Evolutionary conservation across 495 filamentous ascomycete species (phyloP), one percentile per base, ranked within the genome.

Genomic region (Bryoglossum gracile): DNA sequence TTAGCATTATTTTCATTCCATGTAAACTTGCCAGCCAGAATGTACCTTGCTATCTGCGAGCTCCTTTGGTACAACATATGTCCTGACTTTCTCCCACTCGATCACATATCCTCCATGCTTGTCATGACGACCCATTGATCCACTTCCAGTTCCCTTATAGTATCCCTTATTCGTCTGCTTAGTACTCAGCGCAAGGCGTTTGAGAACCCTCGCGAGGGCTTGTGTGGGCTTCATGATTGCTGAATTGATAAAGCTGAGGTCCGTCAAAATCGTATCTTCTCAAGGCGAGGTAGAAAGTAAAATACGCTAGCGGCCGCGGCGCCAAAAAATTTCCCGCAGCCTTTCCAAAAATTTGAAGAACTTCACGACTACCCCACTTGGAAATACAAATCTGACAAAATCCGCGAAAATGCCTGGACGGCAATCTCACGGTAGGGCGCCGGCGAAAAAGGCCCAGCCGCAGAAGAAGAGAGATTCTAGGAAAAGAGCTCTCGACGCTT

Each of bases 131-230:
- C 92, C 92, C 81, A 91, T 87, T 30, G 82, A 78, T 10, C 94
- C 94, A 0, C 86, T 80, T 18, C 91, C 75, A 50, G 80, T 96
- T 62, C 94, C 94, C 73, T 97, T 97, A 79, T 97, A 97, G 77
- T 82, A 98, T 41, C 87, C 92, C 64, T 89, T 88, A 62, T 84
- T 84, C 69, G 87, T 81, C 64, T 86, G 80, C 69, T 98, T 98
- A 52, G 92, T 97, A 3, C 86, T 95, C 46, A 98, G 73, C 16
- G 72, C 70, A 35, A 86, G 70, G 43, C 83, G 81, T 60, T 85
- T 81, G 45, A 87, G 57, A 39, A 74, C 73, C 63, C 73, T 72
- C 55, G 77, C 73, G 64, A 95, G 82, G 28, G 75, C 62, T 48
- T 79, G 68, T 16, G 91, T 84, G 13, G 90, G 85, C 66, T 84